Evolutionary conservation across 176 grass and related monocot species (phyloP).

Genomic region (Triticum monococcum): DNA sequence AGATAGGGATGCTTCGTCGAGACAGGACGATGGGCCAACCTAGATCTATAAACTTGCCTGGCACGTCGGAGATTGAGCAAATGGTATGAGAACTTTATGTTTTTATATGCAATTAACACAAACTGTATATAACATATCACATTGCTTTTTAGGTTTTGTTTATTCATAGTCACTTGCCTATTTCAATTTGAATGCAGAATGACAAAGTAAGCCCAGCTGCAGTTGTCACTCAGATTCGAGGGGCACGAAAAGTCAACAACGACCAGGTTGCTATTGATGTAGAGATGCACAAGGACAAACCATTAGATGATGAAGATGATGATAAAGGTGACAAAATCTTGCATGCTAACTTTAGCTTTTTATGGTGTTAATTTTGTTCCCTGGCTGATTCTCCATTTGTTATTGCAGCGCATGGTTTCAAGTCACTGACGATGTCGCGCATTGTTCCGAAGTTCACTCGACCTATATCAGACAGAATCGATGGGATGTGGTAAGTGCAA

Average conservation of each 20-base stretch:
- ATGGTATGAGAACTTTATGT: conserved; percentile 47
- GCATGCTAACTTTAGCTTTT: conserved; percentile 15
- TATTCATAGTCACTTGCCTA: conserved; percentile 15
- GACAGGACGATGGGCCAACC: conserved; percentile 46
- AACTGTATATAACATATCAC: neutral
- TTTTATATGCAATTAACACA: conserved; percentile 2
- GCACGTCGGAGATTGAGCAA: conserved; percentile 84
- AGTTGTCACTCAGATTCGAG: conserved; percentile 66
- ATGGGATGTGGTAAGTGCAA: conserved; percentile 84
- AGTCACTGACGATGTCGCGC: conserved; percentile 83
- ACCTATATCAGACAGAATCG: conserved; percentile 81
- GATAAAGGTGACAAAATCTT: conserved; percentile 78
- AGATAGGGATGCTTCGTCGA: conserved; percentile 56
- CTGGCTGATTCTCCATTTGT: conserved; percentile 32
- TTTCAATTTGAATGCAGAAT: conserved; percentile 54
- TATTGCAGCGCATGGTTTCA: conserved; percentile 95
- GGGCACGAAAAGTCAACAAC: conserved; percentile 72
- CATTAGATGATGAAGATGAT: conserved; percentile 86
- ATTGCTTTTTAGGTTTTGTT: neutral
- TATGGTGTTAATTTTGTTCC: conserved; percentile 17
- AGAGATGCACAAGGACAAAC: conserved; percentile 56
- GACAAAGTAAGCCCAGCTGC: conserved; percentile 57
- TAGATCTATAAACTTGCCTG: conserved; percentile 52
- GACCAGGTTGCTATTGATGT: conserved; percentile 93
- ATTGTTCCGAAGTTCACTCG: conserved; percentile 90